These are phyloP conservation scores for Trypanosoma brucei DNA, from an alignment of 208 protist species.

Conservation along the genomic window DNA sequence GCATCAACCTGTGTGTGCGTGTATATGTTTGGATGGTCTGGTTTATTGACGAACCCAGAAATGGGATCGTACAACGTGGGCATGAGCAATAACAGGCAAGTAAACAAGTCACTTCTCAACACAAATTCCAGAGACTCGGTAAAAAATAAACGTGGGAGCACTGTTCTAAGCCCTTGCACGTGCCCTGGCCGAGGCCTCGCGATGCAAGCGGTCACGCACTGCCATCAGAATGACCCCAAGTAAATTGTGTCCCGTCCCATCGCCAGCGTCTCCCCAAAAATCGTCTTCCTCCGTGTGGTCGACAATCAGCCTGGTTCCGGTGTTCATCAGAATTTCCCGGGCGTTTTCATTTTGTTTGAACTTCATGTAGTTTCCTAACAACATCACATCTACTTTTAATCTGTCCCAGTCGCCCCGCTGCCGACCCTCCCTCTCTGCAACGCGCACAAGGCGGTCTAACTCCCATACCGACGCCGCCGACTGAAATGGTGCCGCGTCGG, in stretches of 20 bases:
- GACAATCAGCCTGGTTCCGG: conserved; percentile 56
- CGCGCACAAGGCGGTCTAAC: conserved; percentile 66
- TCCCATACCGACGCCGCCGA: conserved; percentile 70
- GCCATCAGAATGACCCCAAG: conserved; percentile 79
- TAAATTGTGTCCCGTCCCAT: conserved; percentile 81
- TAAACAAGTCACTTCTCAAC: too few relatives aligned
- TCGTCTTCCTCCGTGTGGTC: conserved; percentile 76
- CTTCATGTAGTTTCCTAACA: conserved; percentile 86
- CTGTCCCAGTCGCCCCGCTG: conserved; percentile 80
- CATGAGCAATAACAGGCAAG: too few relatives aligned
- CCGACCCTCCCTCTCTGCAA: conserved; percentile 46
- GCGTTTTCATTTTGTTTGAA: conserved; percentile 81
- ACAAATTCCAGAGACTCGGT: background rate
- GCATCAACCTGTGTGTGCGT: too few relatives aligned
- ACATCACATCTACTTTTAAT: conserved; percentile 82
- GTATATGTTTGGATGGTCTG: too few relatives aligned
- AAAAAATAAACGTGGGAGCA: background rate
- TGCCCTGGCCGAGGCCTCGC: conserved; percentile 16
- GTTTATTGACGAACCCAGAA: too few relatives aligned
- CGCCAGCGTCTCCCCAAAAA: conserved; percentile 83
- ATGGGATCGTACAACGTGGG: too few relatives aligned
- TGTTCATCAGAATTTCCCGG: conserved; percentile 52
- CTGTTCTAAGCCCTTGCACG: background rate
- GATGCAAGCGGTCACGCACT: conserved; percentile 44
- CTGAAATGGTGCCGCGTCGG: conserved; percentile 41